Percentiles rank a stretch among this genome's conserved stretches.
Conservation (phyloP, 2,329 filamentous ascomycete genomes). For the Dactylellina cionopaga region DNA sequence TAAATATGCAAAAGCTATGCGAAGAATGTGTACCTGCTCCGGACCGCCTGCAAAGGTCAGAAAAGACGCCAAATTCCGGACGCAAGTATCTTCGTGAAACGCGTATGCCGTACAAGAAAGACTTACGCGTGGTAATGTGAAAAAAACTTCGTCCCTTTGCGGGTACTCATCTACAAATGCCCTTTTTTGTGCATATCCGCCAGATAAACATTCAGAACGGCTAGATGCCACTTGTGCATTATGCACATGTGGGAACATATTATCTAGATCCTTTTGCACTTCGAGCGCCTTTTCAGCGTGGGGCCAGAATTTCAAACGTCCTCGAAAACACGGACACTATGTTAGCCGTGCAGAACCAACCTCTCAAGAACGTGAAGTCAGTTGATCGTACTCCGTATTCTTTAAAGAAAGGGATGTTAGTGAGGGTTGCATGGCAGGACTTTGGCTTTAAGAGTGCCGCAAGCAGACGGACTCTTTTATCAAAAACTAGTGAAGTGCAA, state of each 20-base stretch:
- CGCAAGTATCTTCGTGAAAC: slow-evolving; percentile 37
- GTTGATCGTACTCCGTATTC: slow-evolving; percentile 14
- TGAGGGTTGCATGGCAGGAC: slow-evolving; percentile 22
- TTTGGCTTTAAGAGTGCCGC: slow-evolving; percentile 39
- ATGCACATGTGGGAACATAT: slow-evolving; percentile 15
- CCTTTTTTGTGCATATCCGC: not conserved
- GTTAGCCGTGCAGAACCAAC: slow-evolving; percentile 40
- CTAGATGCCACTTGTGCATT: slow-evolving; percentile 11
- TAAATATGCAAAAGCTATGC: too few species aligned
- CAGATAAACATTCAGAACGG: not conserved
- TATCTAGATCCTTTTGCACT: slow-evolving; percentile 36
- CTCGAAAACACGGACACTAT: slow-evolving; percentile 23
- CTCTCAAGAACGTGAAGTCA: slow-evolving; percentile 10
- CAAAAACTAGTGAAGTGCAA: slow-evolving; percentile 14
- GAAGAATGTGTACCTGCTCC: slow-evolving; percentile 3
- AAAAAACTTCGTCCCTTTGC: slow-evolving; percentile 7
- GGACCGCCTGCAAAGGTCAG: slow-evolving; percentile 17
- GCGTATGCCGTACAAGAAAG: slow-evolving; percentile 33
- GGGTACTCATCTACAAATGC: not conserved
- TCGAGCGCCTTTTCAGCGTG: not conserved
- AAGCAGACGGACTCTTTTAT: slow-evolving; percentile 43
- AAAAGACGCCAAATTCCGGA: slow-evolving; percentile 23
- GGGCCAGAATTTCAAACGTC: slow-evolving; percentile 21
- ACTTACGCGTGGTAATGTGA: slow-evolving; percentile 49
- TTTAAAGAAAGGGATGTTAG: slow-evolving; percentile 37